Percentiles rank a stretch among this genome's conserved stretches.
These are phyloP conservation scores for Suillus fuscotomentosus DNA, from an alignment of 768 basidiomycete genomes.

Conservation along the genomic window DNA sequence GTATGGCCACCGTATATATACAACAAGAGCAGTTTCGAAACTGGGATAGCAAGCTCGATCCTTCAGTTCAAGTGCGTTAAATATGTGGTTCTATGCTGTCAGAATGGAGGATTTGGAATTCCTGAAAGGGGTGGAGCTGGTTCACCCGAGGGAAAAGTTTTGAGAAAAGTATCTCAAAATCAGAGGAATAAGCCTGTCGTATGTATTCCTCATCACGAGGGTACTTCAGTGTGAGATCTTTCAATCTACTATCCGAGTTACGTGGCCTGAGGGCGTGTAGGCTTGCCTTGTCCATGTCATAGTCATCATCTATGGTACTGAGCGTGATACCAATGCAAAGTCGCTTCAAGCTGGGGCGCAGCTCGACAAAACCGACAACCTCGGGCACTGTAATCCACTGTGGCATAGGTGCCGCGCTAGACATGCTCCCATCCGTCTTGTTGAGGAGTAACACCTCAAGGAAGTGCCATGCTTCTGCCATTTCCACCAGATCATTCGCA, in stretches of 20 bases:
- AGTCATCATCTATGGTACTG: background rate
- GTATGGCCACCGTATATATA: background rate
- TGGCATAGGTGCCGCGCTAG: background rate
- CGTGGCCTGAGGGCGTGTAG: background rate
- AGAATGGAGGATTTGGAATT: background rate
- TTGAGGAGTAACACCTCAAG: slow-evolving; percentile 45
- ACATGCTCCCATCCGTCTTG: background rate
- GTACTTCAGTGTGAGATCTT: background rate
- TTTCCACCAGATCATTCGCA: slow-evolving; percentile 40
- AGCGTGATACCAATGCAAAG: background rate
- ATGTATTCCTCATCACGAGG: background rate
- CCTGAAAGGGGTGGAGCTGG: background rate
- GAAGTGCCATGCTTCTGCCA: slow-evolving; percentile 44
- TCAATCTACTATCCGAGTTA: background rate
- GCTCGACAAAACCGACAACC: background rate
- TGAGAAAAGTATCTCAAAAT: background rate
- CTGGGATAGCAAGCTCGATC: background rate
- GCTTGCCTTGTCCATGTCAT: background rate
- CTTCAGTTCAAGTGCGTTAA: background rate
- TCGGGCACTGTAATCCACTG: background rate
- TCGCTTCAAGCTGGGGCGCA: background rate
- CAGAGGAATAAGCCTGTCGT: background rate
- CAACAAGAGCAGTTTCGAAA: background rate
- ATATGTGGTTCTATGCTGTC: background rate
- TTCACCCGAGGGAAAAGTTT: background rate